These are phyloP conservation scores for Sugiyamaella xylanicola DNA, from an alignment of 1,139 yeast genomes.

Conservation along the genomic window DNA sequence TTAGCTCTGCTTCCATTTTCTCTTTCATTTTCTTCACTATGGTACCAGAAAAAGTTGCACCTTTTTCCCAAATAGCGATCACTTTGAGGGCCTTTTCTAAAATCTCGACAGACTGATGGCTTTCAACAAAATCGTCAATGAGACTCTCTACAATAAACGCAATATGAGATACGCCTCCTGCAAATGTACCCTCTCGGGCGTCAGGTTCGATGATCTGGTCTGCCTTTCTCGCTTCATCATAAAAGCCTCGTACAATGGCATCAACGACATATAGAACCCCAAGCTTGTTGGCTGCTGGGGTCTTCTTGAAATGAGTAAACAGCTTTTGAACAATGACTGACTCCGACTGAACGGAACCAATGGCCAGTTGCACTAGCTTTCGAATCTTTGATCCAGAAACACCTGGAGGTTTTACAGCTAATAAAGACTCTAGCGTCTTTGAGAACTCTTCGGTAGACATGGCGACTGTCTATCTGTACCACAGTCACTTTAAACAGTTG, in stretches of 20 bases:
- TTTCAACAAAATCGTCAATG: constrained; percentile 39
- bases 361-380: constrained; percentile 76
- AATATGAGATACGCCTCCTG: constrained; percentile 62
- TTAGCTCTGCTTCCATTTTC: constrained; percentile 19
- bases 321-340: constrained; percentile 60
- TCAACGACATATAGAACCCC: constrained; percentile 92
- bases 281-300: constrained; percentile 80
- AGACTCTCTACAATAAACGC: constrained; percentile 40
- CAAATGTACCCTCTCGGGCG: constrained; percentile 69
- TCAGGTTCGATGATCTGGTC: constrained; percentile 47
- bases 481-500: neutral
- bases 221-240: constrained; percentile 68
- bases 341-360: constrained; percentile 64
- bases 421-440: constrained; percentile 68
- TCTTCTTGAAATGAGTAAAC: constrained; percentile 68
- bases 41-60: constrained; percentile 69
- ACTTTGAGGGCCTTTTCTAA: constrained; percentile 76
- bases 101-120: constrained; percentile 29
- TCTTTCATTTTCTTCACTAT: constrained; percentile 49
- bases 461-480: neutral
- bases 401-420: constrained; percentile 82
- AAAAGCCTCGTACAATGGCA: constrained; percentile 83
- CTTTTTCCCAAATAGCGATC: constrained; percentile 90
- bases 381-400: constrained; percentile 95
- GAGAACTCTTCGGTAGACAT: constrained; percentile 59